Base-by-base conservation (phyloP, 140 eudicot species). In the Cichorium intybus region DNA sequence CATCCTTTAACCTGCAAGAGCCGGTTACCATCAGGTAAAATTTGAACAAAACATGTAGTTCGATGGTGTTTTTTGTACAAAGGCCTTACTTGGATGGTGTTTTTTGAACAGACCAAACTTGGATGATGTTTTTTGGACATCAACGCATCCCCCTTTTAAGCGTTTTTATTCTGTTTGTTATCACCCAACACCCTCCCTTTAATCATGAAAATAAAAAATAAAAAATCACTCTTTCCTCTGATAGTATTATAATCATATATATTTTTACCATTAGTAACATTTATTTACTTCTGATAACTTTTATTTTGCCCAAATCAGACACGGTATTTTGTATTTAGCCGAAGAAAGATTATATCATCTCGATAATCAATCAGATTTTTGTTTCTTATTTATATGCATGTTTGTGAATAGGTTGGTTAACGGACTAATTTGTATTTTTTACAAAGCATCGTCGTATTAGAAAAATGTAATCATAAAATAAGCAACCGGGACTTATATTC, bases 141-240 rank as follows among this genome's bases (percentile, higher is more conserved):
- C 63, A 74, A 11, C 74, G 79, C 63, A 60, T 65, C 54, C 73
- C 49, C 50, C 49, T 74, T 74, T 66, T 35, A 74, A 66, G 79
- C 68, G 50, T 37, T 62, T 35, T 48, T 57, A 48, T 66, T 35
- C 69, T 66, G 69, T 59, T 74, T 74, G 63, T 57, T 49, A 39
- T 74, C 48, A 56, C 73, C 73, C 69, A 74, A 37, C 74, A 66
- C 54, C 12, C 31, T 48, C 68, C 68, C 43, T 46, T 56, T 64
- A 46, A 48, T 29, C 55, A 51, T 60, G 11, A 48, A 24, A 24
- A 24, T 1, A 43, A n/a, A 26, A 43, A 16, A 7, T 43, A 21
- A 37, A 2, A 35, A 2, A 39, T n/a, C n/a, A 12, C 11, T 39
- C n/a, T 1, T 35, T 35, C 14, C 15, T 35, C 1, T 10, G 43